Evolutionary conservation across 257 asterid genomes (phyloP), one percentile per base, ranked within the genome.

Genomic region (Striga asiatica): DNA sequence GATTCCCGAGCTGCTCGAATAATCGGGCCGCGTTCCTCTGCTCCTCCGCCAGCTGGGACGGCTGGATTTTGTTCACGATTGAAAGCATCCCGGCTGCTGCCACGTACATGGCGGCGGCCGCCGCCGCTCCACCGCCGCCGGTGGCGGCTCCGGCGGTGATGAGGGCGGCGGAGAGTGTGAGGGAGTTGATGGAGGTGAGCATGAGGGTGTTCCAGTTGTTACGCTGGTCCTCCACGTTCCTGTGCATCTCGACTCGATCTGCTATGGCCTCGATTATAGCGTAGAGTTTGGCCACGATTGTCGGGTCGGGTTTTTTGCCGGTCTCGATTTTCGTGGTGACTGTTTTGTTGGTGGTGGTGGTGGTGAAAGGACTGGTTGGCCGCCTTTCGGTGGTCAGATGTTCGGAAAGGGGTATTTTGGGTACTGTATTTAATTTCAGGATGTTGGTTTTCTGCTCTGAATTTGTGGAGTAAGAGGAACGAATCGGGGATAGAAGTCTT

Each of bases 1-100:
- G 84, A 14, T 57, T 72, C 4, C 62, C 68, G 4, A 81, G 73
- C 54, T 84, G 85, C 56, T 72, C 64, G 68, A 88, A 81, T 28
- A 81, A 66, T 66, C 95, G 76, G 1, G 56, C 39, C 0, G 91
- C 95, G 41, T 80, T 88, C 24, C 93, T 27, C 14, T 88, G 97
- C 48, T 88, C 97, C 49, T 88, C 94, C 0, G 81, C 89, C 0
- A 84, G 78, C 58, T 88, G 96, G 18, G 89, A 81, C 0, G 96
- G 89, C 55, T 88, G 96, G 38, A 81, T 76, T 18, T 79, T 71
- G 20, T 79, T 81, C 77, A 81, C 57, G 5, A 77, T 51, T 2
- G 73, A 48, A 1, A 75, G 60, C 70, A 81, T 56, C 6, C 75
- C 83, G 0, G 93, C 65, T 2, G 85, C 85, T 2, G 78, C 78